phyloP scores from a whole-genome alignment of 768 basidiomycete genomes.

The Serpula lacrymans region DNA sequence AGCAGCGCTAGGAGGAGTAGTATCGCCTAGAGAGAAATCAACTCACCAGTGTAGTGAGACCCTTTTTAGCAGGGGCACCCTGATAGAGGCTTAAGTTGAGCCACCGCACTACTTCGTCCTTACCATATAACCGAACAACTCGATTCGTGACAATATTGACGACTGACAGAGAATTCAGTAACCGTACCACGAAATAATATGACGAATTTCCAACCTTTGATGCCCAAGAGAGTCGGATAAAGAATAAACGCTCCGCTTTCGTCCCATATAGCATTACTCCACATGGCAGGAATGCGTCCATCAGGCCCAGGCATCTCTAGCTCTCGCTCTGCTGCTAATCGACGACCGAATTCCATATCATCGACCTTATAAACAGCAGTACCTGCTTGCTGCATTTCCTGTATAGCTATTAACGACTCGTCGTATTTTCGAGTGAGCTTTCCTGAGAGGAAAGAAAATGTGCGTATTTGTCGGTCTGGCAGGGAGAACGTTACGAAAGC shows the following conservation, averaged over 20 bases:
- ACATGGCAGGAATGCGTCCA: slow-evolving; percentile 67
- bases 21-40: not conserved
- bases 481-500: slow-evolving; percentile 93
- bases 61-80: slow-evolving; percentile 87
- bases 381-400: slow-evolving; percentile 99
- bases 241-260: slow-evolving; percentile 94
- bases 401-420: slow-evolving; percentile 86
- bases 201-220: slow-evolving; percentile 67
- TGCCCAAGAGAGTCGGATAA: slow-evolving; percentile 90
- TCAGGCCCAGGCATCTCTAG: slow-evolving; percentile 80
- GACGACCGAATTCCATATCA: slow-evolving; percentile 98
- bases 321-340: slow-evolving; percentile 91
- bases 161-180: slow-evolving; percentile 45
- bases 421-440: slow-evolving; percentile 93
- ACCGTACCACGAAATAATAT: slow-evolving; percentile 5
- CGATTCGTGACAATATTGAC: slow-evolving; percentile 95
- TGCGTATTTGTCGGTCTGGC: slow-evolving; percentile 89
- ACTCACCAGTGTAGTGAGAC: slow-evolving; percentile 74
- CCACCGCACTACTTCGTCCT: slow-evolving; percentile 91
- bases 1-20: slow-evolving; percentile 10
- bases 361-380: slow-evolving; percentile 90
- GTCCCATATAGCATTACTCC: slow-evolving; percentile 95
- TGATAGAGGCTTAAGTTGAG: slow-evolving; percentile 89
- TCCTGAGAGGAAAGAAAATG: slow-evolving; percentile 88
- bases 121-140: slow-evolving; percentile 82